These are phyloP conservation scores for Hysterangium stoloniferum DNA, from an alignment of 768 basidiomycete genomes.

Conservation along the genomic window DNA sequence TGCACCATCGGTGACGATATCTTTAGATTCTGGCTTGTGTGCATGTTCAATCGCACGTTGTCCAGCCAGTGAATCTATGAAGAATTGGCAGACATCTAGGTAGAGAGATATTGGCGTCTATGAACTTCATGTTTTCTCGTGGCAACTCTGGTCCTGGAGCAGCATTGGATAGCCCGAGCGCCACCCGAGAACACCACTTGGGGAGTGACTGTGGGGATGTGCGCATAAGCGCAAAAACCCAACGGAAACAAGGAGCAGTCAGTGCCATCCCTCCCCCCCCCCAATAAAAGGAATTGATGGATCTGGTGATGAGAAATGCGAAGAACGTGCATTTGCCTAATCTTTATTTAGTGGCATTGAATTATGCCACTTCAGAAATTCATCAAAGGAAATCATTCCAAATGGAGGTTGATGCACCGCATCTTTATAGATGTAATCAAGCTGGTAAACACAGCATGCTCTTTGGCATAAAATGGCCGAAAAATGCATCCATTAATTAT, in stretches of 20 bases:
- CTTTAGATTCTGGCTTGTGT: neutral
- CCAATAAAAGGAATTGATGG: neutral
- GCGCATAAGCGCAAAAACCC: too few relatives aligned
- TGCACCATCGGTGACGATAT: slow-evolving; percentile 48
- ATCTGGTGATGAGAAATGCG: neutral
- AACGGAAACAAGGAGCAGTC: too few relatives aligned
- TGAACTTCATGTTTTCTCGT: slow-evolving; percentile 28
- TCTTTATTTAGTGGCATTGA: slow-evolving; percentile 35
- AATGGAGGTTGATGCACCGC: slow-evolving; percentile 6
- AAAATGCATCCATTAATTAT: slow-evolving; percentile 48
- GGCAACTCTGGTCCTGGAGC: slow-evolving; percentile 43
- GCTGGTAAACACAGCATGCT: slow-evolving; percentile 48
- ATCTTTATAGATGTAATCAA: slow-evolving; percentile 33
- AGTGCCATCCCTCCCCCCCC: too few relatives aligned
- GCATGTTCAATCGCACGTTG: slow-evolving; percentile 8
- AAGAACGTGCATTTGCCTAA: slow-evolving; percentile 35
- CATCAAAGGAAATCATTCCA: slow-evolving; percentile 27
- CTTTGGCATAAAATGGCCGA: slow-evolving; percentile 55
- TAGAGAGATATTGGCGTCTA: slow-evolving; percentile 33
- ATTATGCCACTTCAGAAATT: slow-evolving; percentile 53
- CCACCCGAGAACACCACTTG: slow-evolving; percentile 59
- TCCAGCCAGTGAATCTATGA: slow-evolving; percentile 21
- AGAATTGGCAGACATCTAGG: neutral
- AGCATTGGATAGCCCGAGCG: slow-evolving; percentile 56
- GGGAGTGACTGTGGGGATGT: slow-evolving; percentile 44